Base-by-base conservation (phyloP, 306 rosid genomes). In the Cicer arietinum region DNA sequence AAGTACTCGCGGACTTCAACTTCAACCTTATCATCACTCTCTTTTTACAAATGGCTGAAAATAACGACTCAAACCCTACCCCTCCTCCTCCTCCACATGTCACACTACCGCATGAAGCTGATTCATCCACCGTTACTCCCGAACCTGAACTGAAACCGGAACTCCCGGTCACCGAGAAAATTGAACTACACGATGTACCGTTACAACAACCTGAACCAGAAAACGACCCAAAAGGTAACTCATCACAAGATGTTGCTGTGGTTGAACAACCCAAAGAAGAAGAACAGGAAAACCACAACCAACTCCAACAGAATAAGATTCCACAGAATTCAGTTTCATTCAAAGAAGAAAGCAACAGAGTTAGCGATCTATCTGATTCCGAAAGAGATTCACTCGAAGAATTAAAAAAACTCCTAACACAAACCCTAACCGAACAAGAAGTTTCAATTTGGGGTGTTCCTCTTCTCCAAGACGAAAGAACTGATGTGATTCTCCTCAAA, bases 391-490 rank as follows among this genome's bases (percentile, higher is more conserved):
- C 90, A 13, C 80, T 91, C 1, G 25, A 77, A 17, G 94, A 91
- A 20, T 73, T 94, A 62, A 90, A 77, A 62, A 56, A 76, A 22
- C 84, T 87, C 1, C 69, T 91, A 6, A 84, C 75, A 6, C 85
- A 85, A 11, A 85, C 86, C 10, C 53, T 46, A 2, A 77, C 6
- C 2, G 60, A 83, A 39, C 54, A 58, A 0, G 71, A 84, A 22
- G 83, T 90, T 6, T 91, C 86, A 7, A 85, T 94, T 52, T 94
- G 92, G 92, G 98, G 98, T 1, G 74, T 91, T 81, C 96, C 95
- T 52, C 87, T 94, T 4, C 84, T 94, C 7, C 79, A 80, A 57
- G 98, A 94, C 30, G 95, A 91, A 0, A 74, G 93, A 18, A 88
- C 86, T 7, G 97, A 94, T 30, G 92, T 84, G 70, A 90, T 94